A percentile compares a stretch with the other conserved stretches of the same genome.
Conservation (phyloP, 495 filamentous ascomycete genomes). For the Usnea hakonensis region DNA sequence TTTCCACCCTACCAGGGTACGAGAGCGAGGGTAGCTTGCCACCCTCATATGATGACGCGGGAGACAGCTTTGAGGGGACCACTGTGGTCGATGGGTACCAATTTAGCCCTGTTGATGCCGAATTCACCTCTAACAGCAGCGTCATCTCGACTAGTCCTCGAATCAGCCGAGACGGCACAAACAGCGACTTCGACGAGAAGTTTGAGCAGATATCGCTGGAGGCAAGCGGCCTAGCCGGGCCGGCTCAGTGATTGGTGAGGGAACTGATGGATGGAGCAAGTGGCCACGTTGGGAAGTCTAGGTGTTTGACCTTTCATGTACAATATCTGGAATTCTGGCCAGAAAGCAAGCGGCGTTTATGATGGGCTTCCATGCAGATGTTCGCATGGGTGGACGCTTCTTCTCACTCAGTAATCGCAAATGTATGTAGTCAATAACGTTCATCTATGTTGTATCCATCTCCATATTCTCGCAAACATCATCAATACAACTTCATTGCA, state of each 20-base stretch:
- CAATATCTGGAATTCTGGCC: neutral
- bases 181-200: constrained; percentile 24
- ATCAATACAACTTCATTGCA: neutral
- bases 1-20: constrained; percentile 22
- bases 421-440: neutral
- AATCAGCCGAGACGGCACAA: constrained; percentile 25
- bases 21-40: constrained; percentile 25
- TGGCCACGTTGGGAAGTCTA: neutral
- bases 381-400: neutral
- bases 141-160: constrained; percentile 26
- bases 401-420: neutral
- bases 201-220: constrained; percentile 21
- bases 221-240: neutral
- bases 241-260: neutral
- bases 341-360: neutral
- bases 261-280: neutral
- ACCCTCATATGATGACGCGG: constrained; percentile 20
- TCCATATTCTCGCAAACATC: neutral
- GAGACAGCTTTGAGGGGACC: neutral
- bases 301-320: neutral
- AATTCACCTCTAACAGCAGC: constrained; percentile 25
- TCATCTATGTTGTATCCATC: neutral
- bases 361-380: neutral
- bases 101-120: constrained; percentile 13
- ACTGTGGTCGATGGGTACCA: constrained; percentile 17